Evolutionary conservation across 2,329 filamentous ascomycete species (phyloP).

Genomic region (Rhinocladiella similis): DNA sequence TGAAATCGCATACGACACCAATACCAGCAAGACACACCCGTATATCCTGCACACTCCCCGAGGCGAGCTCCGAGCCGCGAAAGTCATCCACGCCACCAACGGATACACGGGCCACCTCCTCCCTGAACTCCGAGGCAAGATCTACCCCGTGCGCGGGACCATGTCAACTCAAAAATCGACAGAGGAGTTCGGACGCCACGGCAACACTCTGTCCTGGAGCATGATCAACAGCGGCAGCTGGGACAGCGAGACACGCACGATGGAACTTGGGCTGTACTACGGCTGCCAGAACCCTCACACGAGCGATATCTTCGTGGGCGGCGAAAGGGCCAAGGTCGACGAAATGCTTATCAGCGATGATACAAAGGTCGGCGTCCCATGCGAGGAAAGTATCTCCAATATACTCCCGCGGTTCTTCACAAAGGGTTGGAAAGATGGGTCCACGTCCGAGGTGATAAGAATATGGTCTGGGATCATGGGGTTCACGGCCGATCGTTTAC

Average conservation of each 20-base stretch:
- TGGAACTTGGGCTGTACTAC: slow-evolving; percentile 24
- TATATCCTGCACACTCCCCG: slow-evolving; percentile 38
- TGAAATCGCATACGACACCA: slow-evolving; percentile 8
- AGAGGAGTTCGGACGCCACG: slow-evolving; percentile 1
- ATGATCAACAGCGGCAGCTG: background rate
- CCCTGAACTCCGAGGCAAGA: slow-evolving; percentile 37
- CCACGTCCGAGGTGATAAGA: slow-evolving; percentile 22
- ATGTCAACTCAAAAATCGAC: slow-evolving; percentile 44
- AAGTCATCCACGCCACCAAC: slow-evolving; percentile 46
- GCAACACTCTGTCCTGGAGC: slow-evolving; percentile 4
- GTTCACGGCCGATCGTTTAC: slow-evolving; percentile 32
- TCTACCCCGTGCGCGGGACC: slow-evolving; percentile 42
- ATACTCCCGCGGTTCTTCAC: slow-evolving; percentile 6
- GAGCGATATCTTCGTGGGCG: slow-evolving; percentile 29
- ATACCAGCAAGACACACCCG: slow-evolving; percentile 18
- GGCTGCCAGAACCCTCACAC: slow-evolving; percentile 26
- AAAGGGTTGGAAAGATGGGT: slow-evolving; percentile 2
- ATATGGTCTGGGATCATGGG: slow-evolving; percentile 36
- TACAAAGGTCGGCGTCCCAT: background rate
- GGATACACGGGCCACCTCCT: slow-evolving; percentile 44
- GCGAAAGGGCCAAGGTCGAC: slow-evolving; percentile 18
- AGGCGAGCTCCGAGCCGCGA: slow-evolving; percentile 35
- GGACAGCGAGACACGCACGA: slow-evolving; percentile 4
- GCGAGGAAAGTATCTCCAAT: slow-evolving; percentile 1
- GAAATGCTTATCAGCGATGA: slow-evolving; percentile 26